phyloP scores from a whole-genome alignment of 805 yeast species.

The Priceomyces medius region DNA sequence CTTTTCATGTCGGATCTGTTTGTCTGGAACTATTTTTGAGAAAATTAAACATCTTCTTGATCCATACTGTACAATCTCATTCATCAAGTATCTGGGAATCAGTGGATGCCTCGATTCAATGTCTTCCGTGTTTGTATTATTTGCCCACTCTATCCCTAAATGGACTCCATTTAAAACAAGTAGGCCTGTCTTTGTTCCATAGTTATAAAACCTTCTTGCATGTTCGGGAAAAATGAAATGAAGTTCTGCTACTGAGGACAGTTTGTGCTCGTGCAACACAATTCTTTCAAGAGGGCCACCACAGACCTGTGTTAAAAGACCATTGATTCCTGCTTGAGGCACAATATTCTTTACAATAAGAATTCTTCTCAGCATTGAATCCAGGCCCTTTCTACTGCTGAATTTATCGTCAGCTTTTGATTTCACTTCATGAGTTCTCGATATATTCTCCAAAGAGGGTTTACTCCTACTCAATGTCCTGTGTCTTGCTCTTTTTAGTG shows the following conservation, averaged over 20 bases:
- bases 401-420: not conserved
- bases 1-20: constrained; percentile 21
- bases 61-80: constrained; percentile 39
- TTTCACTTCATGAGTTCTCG: constrained; percentile 1
- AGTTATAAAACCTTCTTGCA: constrained; percentile 55
- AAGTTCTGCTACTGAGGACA: constrained; percentile 36
- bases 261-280: constrained; percentile 20
- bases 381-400: constrained; percentile 3
- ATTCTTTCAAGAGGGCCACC: constrained; percentile 72
- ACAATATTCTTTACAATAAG: constrained; percentile 43
- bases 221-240: constrained; percentile 52
- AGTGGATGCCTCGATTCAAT: constrained; percentile 17
- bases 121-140: constrained; percentile 21
- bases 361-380: constrained; percentile 20
- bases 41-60: constrained; percentile 58
- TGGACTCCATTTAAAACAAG: constrained; percentile 59
- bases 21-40: constrained; percentile 23
- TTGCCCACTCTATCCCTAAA: constrained; percentile 49
- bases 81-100: constrained; percentile 21
- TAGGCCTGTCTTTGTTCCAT: constrained; percentile 47
- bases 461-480: constrained; percentile 6
- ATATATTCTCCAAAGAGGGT: constrained; percentile 5
- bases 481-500: constrained; percentile 1
- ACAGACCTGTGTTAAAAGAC: constrained; percentile 52
- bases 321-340: constrained; percentile 42